phyloP scores from a whole-genome alignment of 2,329 filamentous ascomycete genomes.

The Xylaria sp. region DNA sequence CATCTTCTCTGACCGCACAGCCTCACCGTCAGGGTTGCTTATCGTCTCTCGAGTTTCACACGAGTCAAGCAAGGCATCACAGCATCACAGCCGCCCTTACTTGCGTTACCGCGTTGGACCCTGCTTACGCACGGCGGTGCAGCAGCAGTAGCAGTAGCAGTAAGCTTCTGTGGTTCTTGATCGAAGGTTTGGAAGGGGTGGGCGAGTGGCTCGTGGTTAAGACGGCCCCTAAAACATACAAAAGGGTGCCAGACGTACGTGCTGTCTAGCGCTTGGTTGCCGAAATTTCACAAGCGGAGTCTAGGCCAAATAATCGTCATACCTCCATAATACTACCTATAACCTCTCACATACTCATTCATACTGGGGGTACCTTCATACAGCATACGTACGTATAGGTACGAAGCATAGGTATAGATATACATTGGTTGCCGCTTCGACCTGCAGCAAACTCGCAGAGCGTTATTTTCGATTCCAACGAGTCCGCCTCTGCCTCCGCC shows the following conservation, averaged over 20 bases:
- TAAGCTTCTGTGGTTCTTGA: slow-evolving; percentile 5
- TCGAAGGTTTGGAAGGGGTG: slow-evolving; percentile 1
- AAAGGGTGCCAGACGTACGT: slow-evolving; percentile 18
- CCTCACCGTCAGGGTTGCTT: slow-evolving; percentile 26
- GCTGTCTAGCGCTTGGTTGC: neutral
- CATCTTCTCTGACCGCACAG: slow-evolving; percentile 19
- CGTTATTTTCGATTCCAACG: slow-evolving; percentile 2
- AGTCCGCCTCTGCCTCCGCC: slow-evolving; percentile 17
- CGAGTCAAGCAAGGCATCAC: slow-evolving; percentile 13
- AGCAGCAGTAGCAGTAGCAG: neutral
- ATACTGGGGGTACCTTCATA: no score
- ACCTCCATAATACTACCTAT: slow-evolving; percentile 12
- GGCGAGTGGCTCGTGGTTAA: neutral
- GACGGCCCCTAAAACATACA: neutral
- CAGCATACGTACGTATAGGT: neutral
- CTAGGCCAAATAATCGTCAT: slow-evolving; percentile 18
- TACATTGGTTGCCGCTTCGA: slow-evolving; percentile 1
- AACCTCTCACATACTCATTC: neutral
- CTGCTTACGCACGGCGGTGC: slow-evolving; percentile 6
- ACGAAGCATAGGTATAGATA: neutral
- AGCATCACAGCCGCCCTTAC: slow-evolving; percentile 8
- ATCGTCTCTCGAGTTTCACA: slow-evolving; percentile 14
- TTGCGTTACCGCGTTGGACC: slow-evolving; percentile 12
- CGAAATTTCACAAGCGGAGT: slow-evolving; percentile 11
- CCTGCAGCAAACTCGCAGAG: slow-evolving; percentile 14